These are phyloP conservation scores for Colletotrichum musae DNA, from an alignment of 2,329 filamentous ascomycete genomes.

Conservation along the genomic window DNA sequence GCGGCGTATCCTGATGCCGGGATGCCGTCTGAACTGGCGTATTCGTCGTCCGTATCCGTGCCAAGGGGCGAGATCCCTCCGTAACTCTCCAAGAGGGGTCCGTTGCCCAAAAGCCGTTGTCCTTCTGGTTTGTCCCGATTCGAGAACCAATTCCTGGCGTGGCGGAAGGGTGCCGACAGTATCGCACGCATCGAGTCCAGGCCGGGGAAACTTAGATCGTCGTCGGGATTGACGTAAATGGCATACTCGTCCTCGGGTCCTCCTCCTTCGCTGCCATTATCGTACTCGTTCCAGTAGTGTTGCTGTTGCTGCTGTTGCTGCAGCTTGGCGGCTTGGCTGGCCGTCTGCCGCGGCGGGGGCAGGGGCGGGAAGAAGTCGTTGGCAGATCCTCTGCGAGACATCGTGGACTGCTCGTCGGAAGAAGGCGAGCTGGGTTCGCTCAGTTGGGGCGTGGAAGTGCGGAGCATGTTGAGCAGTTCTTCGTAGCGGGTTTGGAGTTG, in stretches of 20 bases:
- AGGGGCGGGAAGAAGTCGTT: constrained; percentile 33
- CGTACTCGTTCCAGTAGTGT: constrained; percentile 90
- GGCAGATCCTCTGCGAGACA: constrained; percentile 40
- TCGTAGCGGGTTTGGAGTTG: constrained; percentile 66
- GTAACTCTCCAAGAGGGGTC: constrained; percentile 32
- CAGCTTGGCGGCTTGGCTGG: constrained; percentile 45
- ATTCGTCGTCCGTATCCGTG: constrained; percentile 62
- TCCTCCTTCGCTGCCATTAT: constrained; percentile 80
- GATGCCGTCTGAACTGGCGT: constrained; percentile 67
- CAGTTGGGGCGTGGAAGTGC: constrained; percentile 58
- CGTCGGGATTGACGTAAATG: constrained; percentile 82
- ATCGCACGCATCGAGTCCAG: constrained; percentile 71
- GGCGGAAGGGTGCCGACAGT: constrained; percentile 64
- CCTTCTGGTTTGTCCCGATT: constrained; percentile 32
- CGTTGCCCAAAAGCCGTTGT: constrained; percentile 30
- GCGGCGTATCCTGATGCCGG: constrained; percentile 66
- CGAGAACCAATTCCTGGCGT: constrained; percentile 66
- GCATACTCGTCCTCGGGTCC: constrained; percentile 73
- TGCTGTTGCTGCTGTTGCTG: constrained; percentile 52
- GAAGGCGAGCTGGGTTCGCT: constrained; percentile 58
- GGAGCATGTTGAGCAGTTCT: constrained; percentile 63
- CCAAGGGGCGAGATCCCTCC: constrained; percentile 44
- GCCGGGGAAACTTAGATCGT: constrained; percentile 72
- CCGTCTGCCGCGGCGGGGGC: constrained; percentile 39
- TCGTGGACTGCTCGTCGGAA: constrained; percentile 45